Conservation (phyloP, 805 yeast species). For the Lipomyces mesembrius region DNA sequence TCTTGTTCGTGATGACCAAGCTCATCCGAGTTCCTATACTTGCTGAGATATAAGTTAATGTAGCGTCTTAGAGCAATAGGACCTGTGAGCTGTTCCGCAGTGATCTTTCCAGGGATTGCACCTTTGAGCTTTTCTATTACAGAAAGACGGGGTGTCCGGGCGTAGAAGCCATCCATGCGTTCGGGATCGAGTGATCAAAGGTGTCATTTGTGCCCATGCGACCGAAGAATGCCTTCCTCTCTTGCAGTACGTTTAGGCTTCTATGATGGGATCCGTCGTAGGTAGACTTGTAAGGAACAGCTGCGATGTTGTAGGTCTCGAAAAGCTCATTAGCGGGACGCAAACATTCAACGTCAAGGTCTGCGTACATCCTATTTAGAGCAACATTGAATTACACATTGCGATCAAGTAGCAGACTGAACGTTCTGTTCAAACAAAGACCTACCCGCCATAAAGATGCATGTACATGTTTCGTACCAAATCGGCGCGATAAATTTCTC, state of each 20-base stretch:
- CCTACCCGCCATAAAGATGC: not conserved
- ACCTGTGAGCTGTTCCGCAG: not conserved
- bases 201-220: not conserved
- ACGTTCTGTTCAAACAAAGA: no score
- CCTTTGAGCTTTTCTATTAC: not conserved
- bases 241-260: not conserved
- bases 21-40: not conserved
- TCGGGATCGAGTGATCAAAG: not conserved
- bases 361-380: not conserved
- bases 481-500: not conserved
- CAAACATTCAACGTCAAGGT: not conserved
- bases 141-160: slow-evolving; percentile 1
- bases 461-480: not conserved
- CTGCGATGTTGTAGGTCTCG: not conserved
- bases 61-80: not conserved
- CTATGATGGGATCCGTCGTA: not conserved
- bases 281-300: not conserved
- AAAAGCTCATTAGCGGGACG: not conserved
- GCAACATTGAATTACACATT: not conserved
- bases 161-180: slow-evolving; percentile 1
- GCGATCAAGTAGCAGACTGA: no score
- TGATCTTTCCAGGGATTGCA: not conserved
- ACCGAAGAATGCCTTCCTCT: not conserved
- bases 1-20: not conserved
- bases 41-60: not conserved